Evolutionary conservation across 1,284 basidiomycete species (phyloP).

Genomic region (Porogramme epimiltina): DNA sequence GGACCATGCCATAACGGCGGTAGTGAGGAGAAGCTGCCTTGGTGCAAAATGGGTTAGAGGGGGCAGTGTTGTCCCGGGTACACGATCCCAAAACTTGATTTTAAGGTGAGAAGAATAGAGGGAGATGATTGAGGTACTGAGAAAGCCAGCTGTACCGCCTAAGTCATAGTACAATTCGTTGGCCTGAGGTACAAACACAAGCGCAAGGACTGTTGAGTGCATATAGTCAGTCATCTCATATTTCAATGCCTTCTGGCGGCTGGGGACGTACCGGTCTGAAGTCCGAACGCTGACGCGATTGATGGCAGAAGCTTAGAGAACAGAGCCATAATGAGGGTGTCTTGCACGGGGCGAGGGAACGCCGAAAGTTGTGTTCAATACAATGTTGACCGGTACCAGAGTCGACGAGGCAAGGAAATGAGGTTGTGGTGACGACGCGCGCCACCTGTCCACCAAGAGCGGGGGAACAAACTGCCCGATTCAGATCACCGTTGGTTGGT

Average conservation of each 20-base stretch:
- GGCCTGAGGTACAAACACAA: slow-evolving; percentile 57
- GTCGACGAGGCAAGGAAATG: too few relatives aligned
- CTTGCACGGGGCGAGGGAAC: too few relatives aligned
- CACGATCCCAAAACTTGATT: slow-evolving; percentile 45
- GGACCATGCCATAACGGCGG: slow-evolving; percentile 61
- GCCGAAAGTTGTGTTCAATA: too few relatives aligned
- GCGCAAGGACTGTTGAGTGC: slow-evolving; percentile 43
- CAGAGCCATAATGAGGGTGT: slow-evolving; percentile 30
- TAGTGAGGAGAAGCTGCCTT: slow-evolving; percentile 60
- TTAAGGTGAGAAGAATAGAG: slow-evolving; percentile 62
- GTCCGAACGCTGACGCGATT: slow-evolving; percentile 37
- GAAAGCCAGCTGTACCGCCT: slow-evolving; percentile 66
- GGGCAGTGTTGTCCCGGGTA: slow-evolving; percentile 39
- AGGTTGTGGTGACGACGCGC: too few relatives aligned
- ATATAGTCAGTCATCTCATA: not conserved
- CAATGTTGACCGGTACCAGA: too few relatives aligned
- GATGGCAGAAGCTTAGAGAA: slow-evolving; percentile 42
- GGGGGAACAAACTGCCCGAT: too few relatives aligned
- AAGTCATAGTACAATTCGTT: slow-evolving; percentile 63
- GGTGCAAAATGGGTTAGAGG: slow-evolving; percentile 54
- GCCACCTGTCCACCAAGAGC: too few relatives aligned
- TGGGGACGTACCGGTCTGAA: slow-evolving; percentile 37
- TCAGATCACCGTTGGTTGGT: too few relatives aligned
- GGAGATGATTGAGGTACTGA: slow-evolving; percentile 63
- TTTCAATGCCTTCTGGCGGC: not conserved